Conservation (phyloP, 441 rosid genomes). For the Biscutella auriculata region DNA sequence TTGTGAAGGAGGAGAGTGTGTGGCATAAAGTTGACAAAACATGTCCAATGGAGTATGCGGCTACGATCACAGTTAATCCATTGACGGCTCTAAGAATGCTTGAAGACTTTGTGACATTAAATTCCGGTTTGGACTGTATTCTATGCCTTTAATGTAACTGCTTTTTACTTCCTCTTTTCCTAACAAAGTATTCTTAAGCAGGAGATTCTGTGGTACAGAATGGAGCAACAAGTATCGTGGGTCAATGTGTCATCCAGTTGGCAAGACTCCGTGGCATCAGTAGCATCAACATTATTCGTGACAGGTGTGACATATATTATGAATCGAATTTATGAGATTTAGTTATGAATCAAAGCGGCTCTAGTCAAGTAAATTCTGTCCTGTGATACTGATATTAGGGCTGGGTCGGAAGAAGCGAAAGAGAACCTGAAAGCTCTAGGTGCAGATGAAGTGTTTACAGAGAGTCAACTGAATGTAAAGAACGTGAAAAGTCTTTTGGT, state of each 20-base stretch:
- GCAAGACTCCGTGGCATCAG: constrained; percentile 58
- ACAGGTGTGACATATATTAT: constrained; percentile 38
- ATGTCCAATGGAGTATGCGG: constrained; percentile 76
- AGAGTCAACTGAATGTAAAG: constrained; percentile 67
- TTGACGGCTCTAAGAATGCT: constrained; percentile 87
- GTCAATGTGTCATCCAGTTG: constrained; percentile 82
- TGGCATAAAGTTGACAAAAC: constrained; percentile 80
- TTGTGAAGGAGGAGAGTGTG: constrained; percentile 63
- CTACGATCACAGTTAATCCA: constrained; percentile 85
- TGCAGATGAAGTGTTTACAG: constrained; percentile 77
- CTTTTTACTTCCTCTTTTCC: background rate
- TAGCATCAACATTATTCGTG: constrained; percentile 69
- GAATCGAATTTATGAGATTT: background rate
- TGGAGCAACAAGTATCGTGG: constrained; percentile 86
- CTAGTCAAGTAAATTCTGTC: background rate
- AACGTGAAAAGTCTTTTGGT: constrained; percentile 77
- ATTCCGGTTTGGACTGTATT: constrained; percentile 35
- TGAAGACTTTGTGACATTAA: constrained; percentile 57
- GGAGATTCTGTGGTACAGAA: constrained; percentile 84
- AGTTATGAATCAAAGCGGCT: background rate
- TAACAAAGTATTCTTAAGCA: constrained; percentile 22
- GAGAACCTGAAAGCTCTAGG: constrained; percentile 56
- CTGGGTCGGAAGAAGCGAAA: constrained; percentile 67
- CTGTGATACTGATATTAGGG: constrained; percentile 31
- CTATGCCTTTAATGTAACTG: background rate